Evolutionary conservation across 2,329 filamentous ascomycete genomes (phyloP).

Genomic region (Penicillium paneum): DNA sequence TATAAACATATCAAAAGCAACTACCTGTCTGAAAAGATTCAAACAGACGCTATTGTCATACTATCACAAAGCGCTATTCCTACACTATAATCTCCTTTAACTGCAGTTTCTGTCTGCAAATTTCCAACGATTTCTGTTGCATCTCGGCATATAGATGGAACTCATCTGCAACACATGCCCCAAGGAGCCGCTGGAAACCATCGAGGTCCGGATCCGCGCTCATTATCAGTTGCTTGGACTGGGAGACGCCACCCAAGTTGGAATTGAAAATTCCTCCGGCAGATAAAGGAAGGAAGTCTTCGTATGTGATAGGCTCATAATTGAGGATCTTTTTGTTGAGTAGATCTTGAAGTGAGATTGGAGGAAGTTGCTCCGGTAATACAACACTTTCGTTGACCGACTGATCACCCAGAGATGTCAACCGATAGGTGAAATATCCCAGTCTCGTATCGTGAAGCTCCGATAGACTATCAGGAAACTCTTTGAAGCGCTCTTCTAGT

Average conservation of each 20-base stretch:
- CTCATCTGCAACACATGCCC: constrained; percentile 23
- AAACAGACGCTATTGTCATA: neutral
- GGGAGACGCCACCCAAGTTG: constrained; percentile 33
- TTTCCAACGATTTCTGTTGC: constrained; percentile 23
- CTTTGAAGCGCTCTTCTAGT: constrained; percentile 31
- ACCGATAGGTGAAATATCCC: constrained; percentile 42
- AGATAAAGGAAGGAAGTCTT: constrained; percentile 54
- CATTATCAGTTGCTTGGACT: constrained; percentile 24
- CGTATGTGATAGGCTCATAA: constrained; percentile 50
- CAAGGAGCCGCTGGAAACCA: constrained; percentile 26
- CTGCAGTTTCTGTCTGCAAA: constrained; percentile 18
- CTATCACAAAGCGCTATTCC: neutral
- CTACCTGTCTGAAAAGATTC: constrained; percentile 22
- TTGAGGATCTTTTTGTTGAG: constrained; percentile 34
- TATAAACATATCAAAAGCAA: neutral
- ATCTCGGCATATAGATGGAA: constrained; percentile 28
- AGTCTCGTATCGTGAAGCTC: constrained; percentile 38
- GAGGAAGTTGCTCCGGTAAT: neutral
- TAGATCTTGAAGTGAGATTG: constrained; percentile 28
- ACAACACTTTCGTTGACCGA: neutral
- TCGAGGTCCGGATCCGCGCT: constrained; percentile 27
- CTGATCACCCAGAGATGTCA: constrained; percentile 14
- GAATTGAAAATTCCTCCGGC: constrained; percentile 54
- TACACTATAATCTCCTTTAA: constrained; percentile 4
- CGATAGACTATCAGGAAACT: constrained; percentile 45